Evolutionary conservation across 768 basidiomycete species (phyloP).

Genomic region (Cystobasidium onofrii): DNA sequence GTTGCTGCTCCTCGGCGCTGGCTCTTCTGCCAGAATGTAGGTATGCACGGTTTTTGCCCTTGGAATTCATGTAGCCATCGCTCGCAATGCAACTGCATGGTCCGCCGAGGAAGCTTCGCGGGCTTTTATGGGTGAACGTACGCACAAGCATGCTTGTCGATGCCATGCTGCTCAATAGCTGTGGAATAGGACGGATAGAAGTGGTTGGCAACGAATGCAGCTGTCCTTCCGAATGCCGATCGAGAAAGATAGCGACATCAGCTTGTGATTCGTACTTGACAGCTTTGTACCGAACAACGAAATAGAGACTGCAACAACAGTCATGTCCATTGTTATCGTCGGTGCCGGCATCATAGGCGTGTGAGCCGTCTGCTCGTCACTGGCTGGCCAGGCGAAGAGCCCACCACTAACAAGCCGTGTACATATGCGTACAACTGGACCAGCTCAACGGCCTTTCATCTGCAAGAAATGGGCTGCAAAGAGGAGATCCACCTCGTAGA

Average conservation of each 20-base stretch:
- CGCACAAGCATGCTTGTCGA: not conserved
- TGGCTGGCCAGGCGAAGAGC: not conserved
- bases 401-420: not conserved
- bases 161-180: not conserved
- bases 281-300: too few relatives aligned
- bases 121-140: not conserved
- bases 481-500: constrained; percentile 8
- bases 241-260: not conserved
- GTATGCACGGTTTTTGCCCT: constrained; percentile 4
- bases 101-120: not conserved
- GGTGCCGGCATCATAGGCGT: constrained; percentile 25
- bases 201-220: not conserved
- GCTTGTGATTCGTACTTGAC: too few relatives aligned
- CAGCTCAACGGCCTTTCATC: constrained; percentile 3
- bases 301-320: not conserved
- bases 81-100: not conserved
- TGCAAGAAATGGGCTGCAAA: constrained; percentile 4
- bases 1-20: not conserved
- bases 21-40: not conserved
- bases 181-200: not conserved
- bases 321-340: not conserved
- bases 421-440: not conserved
- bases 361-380: not conserved
- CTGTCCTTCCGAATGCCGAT: not conserved
- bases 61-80: not conserved